phyloP scores from a whole-genome alignment of 163 green algal genomes.

The Coccomyxa subellipsoidea region DNA sequence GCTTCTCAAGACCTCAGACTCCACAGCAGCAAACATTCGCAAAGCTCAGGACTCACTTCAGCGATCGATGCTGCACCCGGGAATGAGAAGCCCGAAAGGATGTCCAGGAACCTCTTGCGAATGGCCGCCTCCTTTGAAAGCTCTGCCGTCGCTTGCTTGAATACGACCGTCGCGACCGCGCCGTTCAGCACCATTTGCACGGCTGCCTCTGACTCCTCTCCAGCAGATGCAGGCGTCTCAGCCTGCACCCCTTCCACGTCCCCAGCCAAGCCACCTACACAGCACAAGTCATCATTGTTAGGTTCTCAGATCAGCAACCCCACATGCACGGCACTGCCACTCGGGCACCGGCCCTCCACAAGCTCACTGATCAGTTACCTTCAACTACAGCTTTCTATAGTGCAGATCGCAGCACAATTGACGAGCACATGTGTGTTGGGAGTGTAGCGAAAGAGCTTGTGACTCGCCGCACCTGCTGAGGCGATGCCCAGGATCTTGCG shows the following conservation, averaged over 20 bases:
- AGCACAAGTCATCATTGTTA: not conserved
- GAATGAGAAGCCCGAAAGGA: conserved; percentile 49
- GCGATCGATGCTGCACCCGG: conserved; percentile 17
- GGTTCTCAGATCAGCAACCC: not conserved
- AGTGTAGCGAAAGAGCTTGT: too few relatives aligned
- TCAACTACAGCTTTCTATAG: too few relatives aligned
- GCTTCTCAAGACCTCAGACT: too few relatives aligned
- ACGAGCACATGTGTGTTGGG: too few relatives aligned
- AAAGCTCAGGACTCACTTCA: not conserved
- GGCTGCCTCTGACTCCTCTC: not conserved
- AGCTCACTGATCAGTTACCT: not conserved
- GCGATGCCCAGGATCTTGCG: conserved; percentile 70
- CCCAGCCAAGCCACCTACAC: not conserved
- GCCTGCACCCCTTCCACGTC: not conserved
- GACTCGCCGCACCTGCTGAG: not conserved
- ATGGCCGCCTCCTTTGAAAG: conserved; percentile 45
- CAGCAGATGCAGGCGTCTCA: not conserved
- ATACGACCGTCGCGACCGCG: conserved; percentile 53
- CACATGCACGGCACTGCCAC: not conserved
- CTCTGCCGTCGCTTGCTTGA: conserved; percentile 43
- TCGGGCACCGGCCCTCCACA: not conserved
- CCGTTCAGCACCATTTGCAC: conserved; percentile 55
- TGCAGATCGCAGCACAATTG: too few relatives aligned
- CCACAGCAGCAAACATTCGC: not conserved
- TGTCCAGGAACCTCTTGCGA: conserved; percentile 44